Conservation (phyloP, 2,329 filamentous ascomycete genomes). For the Didymosphaeria variabile region DNA sequence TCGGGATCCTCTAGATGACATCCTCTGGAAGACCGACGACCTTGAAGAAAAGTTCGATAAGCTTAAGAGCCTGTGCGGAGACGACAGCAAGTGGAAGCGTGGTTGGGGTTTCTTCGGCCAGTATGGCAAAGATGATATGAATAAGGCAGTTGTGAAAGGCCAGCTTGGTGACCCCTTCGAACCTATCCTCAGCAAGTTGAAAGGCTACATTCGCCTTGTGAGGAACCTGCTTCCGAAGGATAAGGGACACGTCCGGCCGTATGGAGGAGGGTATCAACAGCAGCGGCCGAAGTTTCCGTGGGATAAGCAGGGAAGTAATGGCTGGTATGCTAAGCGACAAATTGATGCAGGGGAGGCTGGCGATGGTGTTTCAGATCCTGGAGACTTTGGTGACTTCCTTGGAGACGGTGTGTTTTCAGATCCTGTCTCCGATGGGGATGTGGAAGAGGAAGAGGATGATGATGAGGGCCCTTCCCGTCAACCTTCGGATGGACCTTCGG, state of each 20-base stretch:
- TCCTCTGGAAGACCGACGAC: not conserved
- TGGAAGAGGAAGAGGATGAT: not conserved
- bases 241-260: not conserved
- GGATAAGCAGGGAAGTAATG: not conserved
- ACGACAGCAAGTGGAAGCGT: not conserved
- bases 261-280: not conserved
- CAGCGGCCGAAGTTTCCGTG: not conserved
- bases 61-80: not conserved
- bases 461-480: too few species aligned
- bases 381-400: not conserved
- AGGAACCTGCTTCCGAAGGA: not conserved
- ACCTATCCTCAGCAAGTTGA: conserved; percentile 1
- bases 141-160: not conserved
- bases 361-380: not conserved
- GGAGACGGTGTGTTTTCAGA: not conserved
- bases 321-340: not conserved
- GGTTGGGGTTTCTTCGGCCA: conserved; percentile 7
- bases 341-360: not conserved
- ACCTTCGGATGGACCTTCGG: too few species aligned
- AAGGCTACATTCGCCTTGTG: not conserved
- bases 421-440: not conserved
- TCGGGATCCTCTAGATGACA: conserved; percentile 1
- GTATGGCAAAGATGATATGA: not conserved
- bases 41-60: not conserved
- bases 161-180: conserved; percentile 4